Evolutionary conservation across 495 filamentous ascomycete species (phyloP), one percentile per base, ranked within the genome.

Genomic region (Penicillium antarcticum): DNA sequence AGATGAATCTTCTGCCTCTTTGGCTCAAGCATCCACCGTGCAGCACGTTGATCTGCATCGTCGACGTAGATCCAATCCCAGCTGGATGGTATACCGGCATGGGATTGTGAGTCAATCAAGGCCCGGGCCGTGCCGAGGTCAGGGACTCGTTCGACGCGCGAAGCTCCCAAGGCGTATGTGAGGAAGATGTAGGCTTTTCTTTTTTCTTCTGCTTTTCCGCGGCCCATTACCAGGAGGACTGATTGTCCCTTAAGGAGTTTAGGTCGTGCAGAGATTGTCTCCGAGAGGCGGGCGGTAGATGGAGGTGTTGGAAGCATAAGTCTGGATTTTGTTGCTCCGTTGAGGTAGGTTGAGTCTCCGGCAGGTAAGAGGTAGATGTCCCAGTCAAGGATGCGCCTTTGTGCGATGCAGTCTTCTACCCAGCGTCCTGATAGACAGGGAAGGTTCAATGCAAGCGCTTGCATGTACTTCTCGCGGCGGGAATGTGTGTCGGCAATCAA

Each of bases 401-500:
- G 77, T 7, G 75, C 62, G 2, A 89, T 69, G 56, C 89, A 95
- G 45, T 88, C 83, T 24, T 80, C 75, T 46, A 97, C 72, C 95
- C 95, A 98, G 26, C 84, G 81, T 0, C 77, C 77, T 4, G 86
- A 83, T 5, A 98, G 76, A 55, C 90, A 95, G 0, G 95, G 95
- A 1, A 98, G 65, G 4, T 89, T 89, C 4, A 98, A 80, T 7
- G 95, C 92, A 11, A 98, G 82, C 0, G 94, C 94, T 65, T 97
- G 92, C 78, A 98, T 87, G 68, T 94, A 96, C 56, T 98, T 98
- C 32, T 84, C 82, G 48, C 87, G 87, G n/a, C 94, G 84, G 11
- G 87, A 95, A 66, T 96, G 86, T 23, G 80, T 80, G 65, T 97
- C 88, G 0, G 94, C 86, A 52, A 98, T 91, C 14, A 97, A 71